These are phyloP conservation scores for Boletus edulis DNA, from an alignment of 768 basidiomycete genomes.

Conservation along the genomic window DNA sequence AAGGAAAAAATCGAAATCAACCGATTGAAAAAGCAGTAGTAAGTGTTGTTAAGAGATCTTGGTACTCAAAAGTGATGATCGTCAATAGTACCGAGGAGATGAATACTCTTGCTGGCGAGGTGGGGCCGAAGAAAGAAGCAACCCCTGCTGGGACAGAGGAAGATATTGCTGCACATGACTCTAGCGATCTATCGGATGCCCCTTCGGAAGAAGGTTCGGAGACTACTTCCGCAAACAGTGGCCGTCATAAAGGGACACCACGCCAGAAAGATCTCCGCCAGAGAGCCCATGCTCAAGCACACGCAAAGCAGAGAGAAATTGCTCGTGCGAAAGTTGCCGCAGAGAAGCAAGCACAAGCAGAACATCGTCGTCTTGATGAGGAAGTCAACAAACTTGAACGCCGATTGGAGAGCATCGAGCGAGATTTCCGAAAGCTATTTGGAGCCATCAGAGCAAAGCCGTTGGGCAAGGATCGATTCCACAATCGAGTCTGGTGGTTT, in stretches of 20 bases:
- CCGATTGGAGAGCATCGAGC: conserved; percentile 82
- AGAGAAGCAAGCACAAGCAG: conserved; percentile 76
- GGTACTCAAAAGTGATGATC: conserved; percentile 11
- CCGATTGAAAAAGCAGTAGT: conserved; percentile 85
- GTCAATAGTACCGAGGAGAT: conserved; percentile 67
- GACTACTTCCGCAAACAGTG: conserved; percentile 43
- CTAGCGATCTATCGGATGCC: conserved; percentile 72
- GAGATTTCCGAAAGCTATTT: conserved; percentile 88
- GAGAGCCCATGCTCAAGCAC: conserved; percentile 52
- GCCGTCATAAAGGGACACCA: conserved; percentile 41
- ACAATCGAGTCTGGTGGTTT: conserved; percentile 98
- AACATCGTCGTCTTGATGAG: conserved; percentile 82
- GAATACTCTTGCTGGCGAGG: conserved; percentile 56
- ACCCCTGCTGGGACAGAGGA: conserved; percentile 42
- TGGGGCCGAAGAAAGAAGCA: conserved; percentile 46
- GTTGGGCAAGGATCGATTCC: conserved; percentile 89
- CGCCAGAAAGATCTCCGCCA: conserved; percentile 53
- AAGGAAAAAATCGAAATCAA: conserved; percentile 97
- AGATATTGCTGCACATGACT: conserved; percentile 60
- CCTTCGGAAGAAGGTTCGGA: conserved; percentile 63
- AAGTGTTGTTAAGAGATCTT: conserved; percentile 35
- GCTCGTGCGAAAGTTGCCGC: conserved; percentile 76
- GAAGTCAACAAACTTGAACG: conserved; percentile 83
- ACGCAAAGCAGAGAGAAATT: conserved; percentile 79
- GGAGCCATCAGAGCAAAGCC: conserved; percentile 86